Evolutionary conservation across 2,329 filamentous ascomycete species (phyloP).

Genomic region (Chaetomiaceae sp.): DNA sequence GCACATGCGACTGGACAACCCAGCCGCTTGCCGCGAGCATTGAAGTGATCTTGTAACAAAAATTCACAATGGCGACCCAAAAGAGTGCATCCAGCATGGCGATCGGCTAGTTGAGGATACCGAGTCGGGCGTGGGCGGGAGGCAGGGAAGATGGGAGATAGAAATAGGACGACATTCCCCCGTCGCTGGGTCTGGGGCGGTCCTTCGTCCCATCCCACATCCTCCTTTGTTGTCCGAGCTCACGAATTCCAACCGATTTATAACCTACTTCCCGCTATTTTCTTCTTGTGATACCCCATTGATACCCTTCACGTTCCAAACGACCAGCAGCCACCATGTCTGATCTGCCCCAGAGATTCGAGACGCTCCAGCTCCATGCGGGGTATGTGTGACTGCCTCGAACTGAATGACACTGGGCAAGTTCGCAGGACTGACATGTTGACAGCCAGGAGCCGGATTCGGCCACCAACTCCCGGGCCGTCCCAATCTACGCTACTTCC

Average conservation of each 20-base stretch:
- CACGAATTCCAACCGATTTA: neutral
- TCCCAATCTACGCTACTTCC: constrained; percentile 94
- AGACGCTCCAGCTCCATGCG: constrained; percentile 82
- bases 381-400: constrained; percentile 51
- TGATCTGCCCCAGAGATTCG: constrained; percentile 61
- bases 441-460: constrained; percentile 73
- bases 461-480: constrained; percentile 79
- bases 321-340: constrained; percentile 33
- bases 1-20: constrained; percentile 12
- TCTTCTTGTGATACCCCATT: constrained; percentile 16
- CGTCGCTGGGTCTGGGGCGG: neutral
- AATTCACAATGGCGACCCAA: constrained; percentile 15
- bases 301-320: constrained; percentile 9
- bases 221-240: constrained; percentile 1
- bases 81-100: neutral
- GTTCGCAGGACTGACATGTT: constrained; percentile 13
- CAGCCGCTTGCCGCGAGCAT: neutral
- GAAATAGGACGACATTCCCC: neutral
- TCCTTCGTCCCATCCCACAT: neutral
- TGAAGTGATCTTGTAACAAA: constrained; percentile 17
- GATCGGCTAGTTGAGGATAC: constrained; percentile 9
- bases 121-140: constrained; percentile 1
- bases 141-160: neutral
- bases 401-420: constrained; percentile 7
- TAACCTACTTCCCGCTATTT: neutral